phyloP scores from a whole-genome alignment of 768 basidiomycete species.

The Suillus lakei region DNA sequence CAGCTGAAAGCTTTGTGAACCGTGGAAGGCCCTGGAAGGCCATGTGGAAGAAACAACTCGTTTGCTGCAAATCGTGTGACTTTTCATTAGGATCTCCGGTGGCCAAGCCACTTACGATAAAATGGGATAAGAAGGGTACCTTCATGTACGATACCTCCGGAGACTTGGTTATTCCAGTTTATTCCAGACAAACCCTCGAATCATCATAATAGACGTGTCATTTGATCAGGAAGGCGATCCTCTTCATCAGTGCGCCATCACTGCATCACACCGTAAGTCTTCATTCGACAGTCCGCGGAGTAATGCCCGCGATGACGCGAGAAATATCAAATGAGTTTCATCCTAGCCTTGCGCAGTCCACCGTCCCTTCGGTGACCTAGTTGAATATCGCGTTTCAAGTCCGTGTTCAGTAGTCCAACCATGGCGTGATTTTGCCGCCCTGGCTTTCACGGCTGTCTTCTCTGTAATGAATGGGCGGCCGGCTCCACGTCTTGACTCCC shows the following conservation, averaged over 20 bases:
- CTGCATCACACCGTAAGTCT: neutral
- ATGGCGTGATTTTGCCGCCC: neutral
- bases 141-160: conserved; percentile 3
- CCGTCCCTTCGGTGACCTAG: neutral
- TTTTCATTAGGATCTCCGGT: conserved; percentile 14
- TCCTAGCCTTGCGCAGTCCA: neutral
- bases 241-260: conserved; percentile 2
- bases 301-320: conserved; percentile 18
- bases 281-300: neutral
- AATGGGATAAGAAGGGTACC: conserved; percentile 6
- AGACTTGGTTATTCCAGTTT: conserved; percentile 7
- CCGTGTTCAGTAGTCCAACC: neutral
- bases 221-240: neutral
- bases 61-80: conserved; percentile 13
- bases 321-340: neutral
- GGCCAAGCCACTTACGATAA: conserved; percentile 7
- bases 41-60: conserved; percentile 9
- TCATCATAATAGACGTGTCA: neutral
- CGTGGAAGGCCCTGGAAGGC: neutral
- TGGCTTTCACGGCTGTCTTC: neutral
- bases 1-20: neutral
- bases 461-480: neutral
- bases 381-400: neutral
- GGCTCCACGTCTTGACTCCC: conserved; percentile 9
- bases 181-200: conserved; percentile 3